Base-by-base conservation (phyloP, 2,329 filamentous ascomycete genomes). In the Zasmidium cellare region DNA sequence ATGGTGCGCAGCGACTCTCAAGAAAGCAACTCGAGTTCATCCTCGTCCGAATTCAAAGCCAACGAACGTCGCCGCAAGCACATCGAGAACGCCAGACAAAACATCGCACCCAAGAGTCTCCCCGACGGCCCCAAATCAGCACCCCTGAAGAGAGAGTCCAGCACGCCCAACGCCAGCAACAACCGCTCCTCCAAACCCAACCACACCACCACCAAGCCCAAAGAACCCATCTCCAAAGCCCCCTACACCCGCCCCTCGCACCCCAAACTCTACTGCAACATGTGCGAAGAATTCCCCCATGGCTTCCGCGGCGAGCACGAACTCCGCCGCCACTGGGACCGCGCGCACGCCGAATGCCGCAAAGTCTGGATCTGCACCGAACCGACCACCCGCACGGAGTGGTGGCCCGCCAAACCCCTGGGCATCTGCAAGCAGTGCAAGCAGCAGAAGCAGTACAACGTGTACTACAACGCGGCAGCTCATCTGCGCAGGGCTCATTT, bases 401-500 rank as follows among this genome's bases (percentile, higher is more conserved):
- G 64, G 65, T 62, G 63, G 73, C 67, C 80, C 66, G 71, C 85
- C 76, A 74, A 83, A 75, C 87, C 92, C 44, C 82, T 97, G 31
- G 79, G 80, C 51, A 88, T 89, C 65, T 97, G 92, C 83, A 96
- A 96, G 75, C 84, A 89, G 49, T 97, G 93, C 74, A 83, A 82
- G 50, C 82, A 82, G 46, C 77, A 82, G 55, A 97, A 96, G 79
- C 83, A 84, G 58, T 97, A 97, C 67, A 89, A 89, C 2, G 90
- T 90, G 16, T 94, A 97, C 76, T 97, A 97, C 77, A 97, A 97
- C 68, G 93, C 92, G 0, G 92, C 92, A 0, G 93, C 92, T 0
- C 93, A 97, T 72, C 82, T 97, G 9, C 84, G 92, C 45, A 87
- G 93, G 51, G 88, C 89, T 0, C 93, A 97, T 72, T 97, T 97